Base-by-base conservation (phyloP, 805 yeast genomes). In the Trichomonascus vanleenenianus region DNA sequence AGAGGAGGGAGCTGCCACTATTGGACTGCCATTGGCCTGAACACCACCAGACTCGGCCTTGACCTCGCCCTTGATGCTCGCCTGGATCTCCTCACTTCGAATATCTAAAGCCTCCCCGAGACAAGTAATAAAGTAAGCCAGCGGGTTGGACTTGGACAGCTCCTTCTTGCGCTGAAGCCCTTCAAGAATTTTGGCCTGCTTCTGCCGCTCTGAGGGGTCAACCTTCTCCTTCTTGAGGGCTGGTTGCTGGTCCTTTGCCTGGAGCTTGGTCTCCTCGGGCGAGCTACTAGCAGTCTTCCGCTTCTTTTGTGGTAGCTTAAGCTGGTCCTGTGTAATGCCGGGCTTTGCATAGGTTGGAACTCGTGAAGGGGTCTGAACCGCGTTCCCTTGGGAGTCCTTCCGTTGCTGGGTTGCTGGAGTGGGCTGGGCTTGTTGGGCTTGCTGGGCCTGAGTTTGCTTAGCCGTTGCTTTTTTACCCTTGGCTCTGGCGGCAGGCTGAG, bases 81-180 rank as follows among this genome's bases (percentile, higher is more conserved):
- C 31, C 11, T 33, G 32, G 22, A 61, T 51, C 32, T 61, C 66
- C 18, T 59, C 62, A 9, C 62, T 59, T 5, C 60, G 43, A 11
- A 61, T 58, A 43, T 61, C 64, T 41, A 64, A 51, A 8, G 60
- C 61, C 14, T 65, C 61, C 3, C 64, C 66, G 25, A 64, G 55
- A 16, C 60, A 54, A 3, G 66, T 50, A 30, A 63, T 43, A 43
- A 62, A 58, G 48, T 55, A 64, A 27, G 56, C 54, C 35, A 57
- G 40, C 3, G 65, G 61, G 35, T 62, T 60, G n/a, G 58, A 47
- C 12, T 54, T 45, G 1, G 65, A 54, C 33, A 62, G 48, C 47
- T 55, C 60, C 41, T 54, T 51, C 47, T 59, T 56, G 45, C 50
- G 52, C 39, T 53, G 51, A 32, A 50, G 22, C 22, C 30, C 40